phyloP scores from a whole-genome alignment of 2,329 filamentous ascomycete genomes.

The Gaeumannomyces tritici region DNA sequence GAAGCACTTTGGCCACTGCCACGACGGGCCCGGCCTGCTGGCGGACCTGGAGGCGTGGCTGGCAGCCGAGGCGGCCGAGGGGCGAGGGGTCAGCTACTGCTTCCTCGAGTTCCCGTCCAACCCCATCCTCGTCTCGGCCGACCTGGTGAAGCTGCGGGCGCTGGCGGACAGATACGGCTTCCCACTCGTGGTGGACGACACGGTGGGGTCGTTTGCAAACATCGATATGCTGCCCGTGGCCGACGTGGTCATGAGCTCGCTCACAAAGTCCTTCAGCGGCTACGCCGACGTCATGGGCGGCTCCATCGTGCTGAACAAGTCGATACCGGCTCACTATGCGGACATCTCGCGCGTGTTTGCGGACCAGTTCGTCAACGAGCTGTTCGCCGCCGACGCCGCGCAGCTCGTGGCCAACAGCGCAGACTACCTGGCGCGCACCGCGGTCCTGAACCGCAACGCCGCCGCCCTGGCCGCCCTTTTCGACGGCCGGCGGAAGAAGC shows the following conservation, averaged over 20 bases:
- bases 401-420: conserved; percentile 38
- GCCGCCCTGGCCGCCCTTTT: conserved; percentile 35
- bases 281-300: conserved; percentile 45
- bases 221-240: conserved; percentile 37
- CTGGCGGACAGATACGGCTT: conserved; percentile 34
- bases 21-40: conserved; percentile 23
- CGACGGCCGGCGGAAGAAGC: conserved; percentile 8
- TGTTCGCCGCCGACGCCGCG: conserved; percentile 35
- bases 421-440: conserved; percentile 43
- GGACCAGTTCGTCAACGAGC: conserved; percentile 29
- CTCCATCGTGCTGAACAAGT: conserved; percentile 37
- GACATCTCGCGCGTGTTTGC: conserved; percentile 21
- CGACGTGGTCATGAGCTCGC: conserved; percentile 39
- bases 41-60: conserved; percentile 35
- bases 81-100: conserved; percentile 31
- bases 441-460: conserved; percentile 42
- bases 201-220: conserved; percentile 35
- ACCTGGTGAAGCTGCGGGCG: conserved; percentile 26
- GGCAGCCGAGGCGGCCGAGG: conserved; percentile 24
- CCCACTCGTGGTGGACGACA: conserved; percentile 38
- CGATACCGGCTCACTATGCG: conserved; percentile 26
- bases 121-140: conserved; percentile 29
- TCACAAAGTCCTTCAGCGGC: conserved; percentile 52
- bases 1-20: conserved; percentile 36
- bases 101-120: conserved; percentile 42